Evolutionary conservation across 192 early-diverging fungal species (phyloP), one percentile per base, ranked within the genome.

Genomic region (Glomus cerebriforme): DNA sequence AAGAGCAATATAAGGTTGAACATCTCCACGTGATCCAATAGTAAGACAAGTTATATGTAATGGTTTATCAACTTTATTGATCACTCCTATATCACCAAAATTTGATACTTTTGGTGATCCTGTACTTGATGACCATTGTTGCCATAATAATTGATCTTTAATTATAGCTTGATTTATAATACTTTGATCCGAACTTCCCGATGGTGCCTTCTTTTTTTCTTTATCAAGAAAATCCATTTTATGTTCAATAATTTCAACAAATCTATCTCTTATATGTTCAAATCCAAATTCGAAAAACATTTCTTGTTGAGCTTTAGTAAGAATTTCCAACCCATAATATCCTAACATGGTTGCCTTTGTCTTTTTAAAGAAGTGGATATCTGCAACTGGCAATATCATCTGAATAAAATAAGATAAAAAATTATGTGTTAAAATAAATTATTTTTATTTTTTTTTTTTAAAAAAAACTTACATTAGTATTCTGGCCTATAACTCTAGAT

Each of bases 11-110:
- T 85, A 85, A 27, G 69, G 69, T 34, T 94, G 93, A 10, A 94
- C 91, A 83, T 94, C 93, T 3, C 93, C 93, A 64, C 93, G 87
- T 34, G 91, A 89, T 29, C 93, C 93, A 78, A 94, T 91, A 2
- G 92, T 94, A 39, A 92, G 68, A 59, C 86, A 90, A 3, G 92
- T 93, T 49, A 93, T 86, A 32, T 88, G 91, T 66, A 92, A 77
- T 15, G 88, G 80, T 22, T 81, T 79, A 8, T 84, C 81, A 8
- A 85, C 83, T 62, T 75, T 54, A 54, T 19, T 19, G 3, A 0
- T 77, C 81, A 83, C 71, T 19, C 71, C 67, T 12, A 73, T 77
- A 65, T 79, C 73, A 9, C 74, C 67, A 24, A 72, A 81, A 72
- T 79, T 70, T 4, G 81, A 79, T 19, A 59, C 66, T 78, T 77